Conservation (phyloP, 2,329 filamentous ascomycete species). For the Epichloe sylvatica region DNA sequence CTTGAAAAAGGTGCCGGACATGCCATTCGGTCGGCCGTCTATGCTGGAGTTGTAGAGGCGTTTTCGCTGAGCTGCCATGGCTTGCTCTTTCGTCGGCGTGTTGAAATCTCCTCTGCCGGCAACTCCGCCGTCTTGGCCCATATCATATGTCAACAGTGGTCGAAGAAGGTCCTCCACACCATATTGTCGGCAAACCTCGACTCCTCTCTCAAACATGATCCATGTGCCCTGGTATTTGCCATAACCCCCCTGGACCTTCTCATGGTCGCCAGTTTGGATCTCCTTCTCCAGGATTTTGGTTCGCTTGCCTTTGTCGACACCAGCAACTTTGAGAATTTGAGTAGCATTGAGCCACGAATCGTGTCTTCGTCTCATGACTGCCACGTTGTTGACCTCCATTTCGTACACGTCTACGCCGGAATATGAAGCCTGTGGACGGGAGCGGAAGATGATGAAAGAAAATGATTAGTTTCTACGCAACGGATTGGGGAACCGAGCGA, state of each 20-base stretch:
- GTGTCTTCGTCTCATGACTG: conserved; percentile 87
- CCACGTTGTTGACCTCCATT: conserved; percentile 88
- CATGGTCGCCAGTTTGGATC: conserved; percentile 88
- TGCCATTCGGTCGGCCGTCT: conserved; percentile 52
- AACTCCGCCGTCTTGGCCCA: conserved; percentile 59
- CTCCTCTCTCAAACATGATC: conserved; percentile 85
- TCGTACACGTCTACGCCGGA: conserved; percentile 95
- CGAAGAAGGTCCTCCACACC: conserved; percentile 63
- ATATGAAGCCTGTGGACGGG: conserved; percentile 55
- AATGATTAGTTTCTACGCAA: background rate
- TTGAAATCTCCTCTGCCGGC: conserved; percentile 66
- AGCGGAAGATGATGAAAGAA: background rate
- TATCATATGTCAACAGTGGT: conserved; percentile 67
- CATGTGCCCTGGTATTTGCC: conserved; percentile 98
- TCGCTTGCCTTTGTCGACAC: conserved; percentile 92
- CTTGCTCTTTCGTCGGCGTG: conserved; percentile 95
- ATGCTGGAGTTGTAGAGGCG: conserved; percentile 63
- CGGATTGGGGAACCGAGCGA: background rate
- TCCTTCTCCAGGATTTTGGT: conserved; percentile 98
- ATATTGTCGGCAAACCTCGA: conserved; percentile 77
- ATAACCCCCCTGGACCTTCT: conserved; percentile 98
- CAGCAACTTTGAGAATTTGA: conserved; percentile 93
- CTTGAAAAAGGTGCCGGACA: conserved; percentile 85
- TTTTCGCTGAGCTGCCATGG: conserved; percentile 91
- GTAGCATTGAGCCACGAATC: conserved; percentile 98